Base-by-base conservation (phyloP, 768 basidiomycete genomes). In the Rhizopogon vesiculosus region DNA sequence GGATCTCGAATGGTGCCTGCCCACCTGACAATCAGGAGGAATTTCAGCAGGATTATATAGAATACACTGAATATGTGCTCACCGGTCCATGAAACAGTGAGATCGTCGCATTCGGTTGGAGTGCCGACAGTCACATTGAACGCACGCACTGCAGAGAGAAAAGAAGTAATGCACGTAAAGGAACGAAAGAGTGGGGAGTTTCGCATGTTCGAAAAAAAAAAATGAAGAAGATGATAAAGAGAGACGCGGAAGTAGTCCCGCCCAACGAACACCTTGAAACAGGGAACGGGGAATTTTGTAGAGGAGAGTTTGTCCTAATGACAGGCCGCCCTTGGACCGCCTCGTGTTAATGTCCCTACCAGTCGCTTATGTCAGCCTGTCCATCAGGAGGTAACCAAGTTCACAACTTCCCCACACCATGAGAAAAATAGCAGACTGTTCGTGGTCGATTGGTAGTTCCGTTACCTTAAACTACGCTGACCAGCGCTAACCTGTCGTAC, bases 71-170 rank as follows among this genome's bases (percentile, higher is more conserved):
- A 18, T 49, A 38, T n/a, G 29, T 25, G 56, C 74, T 63, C 62
- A 86, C 89, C 87, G 55, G 74, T 71, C 87, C 87, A 89, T 33
- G 77, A 73, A 51, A 91, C 61, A 44, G 68, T 64, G n/a, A 89
- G 68, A 64, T 79, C 66, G 59, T 82, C 87, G 64, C 89, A 91
- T 65, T 84, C 71, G 0, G 83, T 76, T 5, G 85, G 78, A 56
- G 31, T 72, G 69, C 64, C 83, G 78, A 58, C 73, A 65, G 74
- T 60, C 29, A 88, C 86, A 22, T 77, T 80, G 64, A 76, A 77
- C 28, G 72, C 63, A 16, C 46, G 53, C 10, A 55, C 72, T 31
- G 46, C 25, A 9, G 61, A 55, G 59, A 62, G 49, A 42, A 50
- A 71, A 43, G 49, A 46, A 55, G 66, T 56, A 64, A 60, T 56